Evolutionary conservation across 108 stramenopile genomes (phyloP), one percentile per base, ranked within the genome.

Genomic region (Skeletonema menzelii): DNA sequence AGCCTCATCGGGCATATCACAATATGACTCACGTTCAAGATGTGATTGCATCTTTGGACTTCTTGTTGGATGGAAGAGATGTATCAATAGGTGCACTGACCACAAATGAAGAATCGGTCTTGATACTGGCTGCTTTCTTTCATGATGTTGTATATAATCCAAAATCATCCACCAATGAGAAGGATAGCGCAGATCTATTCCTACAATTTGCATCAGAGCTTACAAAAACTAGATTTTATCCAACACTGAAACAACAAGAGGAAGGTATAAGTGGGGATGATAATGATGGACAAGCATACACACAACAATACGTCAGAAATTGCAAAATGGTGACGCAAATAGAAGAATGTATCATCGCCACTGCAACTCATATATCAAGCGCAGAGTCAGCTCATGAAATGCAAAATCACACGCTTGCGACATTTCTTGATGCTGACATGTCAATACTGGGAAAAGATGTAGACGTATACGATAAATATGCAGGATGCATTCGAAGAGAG

Each of bases 71-170:
- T 10, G 14, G 46, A 8, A 12, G 12, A 24, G 49, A 22, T 37
- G 37, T 24, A 4, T 27, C 58, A 61, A 59, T 30, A 27, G 40
- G 27, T 28, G 15, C 31, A 47, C 4, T 31, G 59, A 68, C 49
- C 34, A 56, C 13, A 0, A 30, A 65, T 19, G 42, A 27, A 24
- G 27, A 26, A 1, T 65, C 78, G 0, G 76, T 89, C 42, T 32
- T 84, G 20, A 69, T 76, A 2, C 62, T 87, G 30, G 80, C 91
- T 13, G 88, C 84, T 20, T 92, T 95, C 63, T 95, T 95, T 74
- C 93, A 95, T 75, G 93, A 95, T 83, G 88, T 82, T 10, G 81
- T 95, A 35, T 95, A 95, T 80, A 76, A 95, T 79, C 77, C 88
- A 17, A 84, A 72, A 58, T 89, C 88, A 32, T 57, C 79, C 19